These are phyloP conservation scores for Phytophthora hybrid DNA, from an alignment of 352 stramenopile genomes.

Conservation along the genomic window DNA sequence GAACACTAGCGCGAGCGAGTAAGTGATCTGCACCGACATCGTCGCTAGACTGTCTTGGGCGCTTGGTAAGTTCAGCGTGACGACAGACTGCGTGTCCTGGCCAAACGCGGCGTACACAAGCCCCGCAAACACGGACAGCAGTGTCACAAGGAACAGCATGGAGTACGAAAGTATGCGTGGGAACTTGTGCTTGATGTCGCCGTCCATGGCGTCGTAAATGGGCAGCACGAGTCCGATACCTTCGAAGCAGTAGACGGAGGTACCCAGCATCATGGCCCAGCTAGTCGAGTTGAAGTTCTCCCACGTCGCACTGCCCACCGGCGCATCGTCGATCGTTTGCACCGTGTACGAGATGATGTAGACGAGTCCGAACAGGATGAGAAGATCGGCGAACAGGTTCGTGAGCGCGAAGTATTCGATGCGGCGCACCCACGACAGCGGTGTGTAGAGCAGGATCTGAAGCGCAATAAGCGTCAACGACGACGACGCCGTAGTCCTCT, in stretches of 20 bases:
- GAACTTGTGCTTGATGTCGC: constrained; percentile 69
- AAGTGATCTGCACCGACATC: constrained; percentile 72
- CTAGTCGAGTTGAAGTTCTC: constrained; percentile 74
- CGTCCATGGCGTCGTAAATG: constrained; percentile 73
- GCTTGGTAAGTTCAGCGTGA: constrained; percentile 67
- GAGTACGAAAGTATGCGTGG: constrained; percentile 56
- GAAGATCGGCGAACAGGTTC: constrained; percentile 69
- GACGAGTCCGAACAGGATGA: constrained; percentile 65
- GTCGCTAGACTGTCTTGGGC: constrained; percentile 60
- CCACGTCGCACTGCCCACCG: constrained; percentile 47
- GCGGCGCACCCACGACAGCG: constrained; percentile 72
- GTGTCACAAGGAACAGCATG: constrained; percentile 60
- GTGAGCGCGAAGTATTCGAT: constrained; percentile 82
- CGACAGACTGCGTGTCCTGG: constrained; percentile 60
- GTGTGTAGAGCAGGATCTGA: constrained; percentile 75
- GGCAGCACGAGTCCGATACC: constrained; percentile 77
- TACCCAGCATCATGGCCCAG: constrained; percentile 71
- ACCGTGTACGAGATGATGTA: constrained; percentile 71
- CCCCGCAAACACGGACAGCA: constrained; percentile 66
- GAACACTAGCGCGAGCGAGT: constrained; percentile 71
- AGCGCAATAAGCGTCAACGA: constrained; percentile 67
- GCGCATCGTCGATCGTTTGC: constrained; percentile 45
- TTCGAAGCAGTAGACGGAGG: constrained; percentile 76
- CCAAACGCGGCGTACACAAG: constrained; percentile 68
- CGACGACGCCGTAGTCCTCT: constrained; percentile 53